A percentile compares a stretch with the other conserved stretches of the same genome.
These are phyloP conservation scores for Chalaropsis thielavioides DNA, from an alignment of 2,329 filamentous ascomycete genomes.

Conservation along the genomic window DNA sequence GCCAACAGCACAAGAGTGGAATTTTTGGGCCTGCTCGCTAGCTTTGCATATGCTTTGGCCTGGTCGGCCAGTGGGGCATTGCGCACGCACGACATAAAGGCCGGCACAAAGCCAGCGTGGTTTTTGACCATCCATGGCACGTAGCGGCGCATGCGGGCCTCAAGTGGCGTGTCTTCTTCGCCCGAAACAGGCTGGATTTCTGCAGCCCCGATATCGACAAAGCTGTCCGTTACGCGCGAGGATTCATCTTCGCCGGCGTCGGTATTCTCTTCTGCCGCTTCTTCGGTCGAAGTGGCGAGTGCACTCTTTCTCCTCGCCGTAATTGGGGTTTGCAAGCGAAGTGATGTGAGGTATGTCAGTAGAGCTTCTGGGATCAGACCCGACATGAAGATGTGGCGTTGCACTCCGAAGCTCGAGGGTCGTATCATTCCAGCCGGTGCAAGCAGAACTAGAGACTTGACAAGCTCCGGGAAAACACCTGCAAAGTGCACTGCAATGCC, in stretches of 20 bases:
- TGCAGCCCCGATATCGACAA: conserved; percentile 29
- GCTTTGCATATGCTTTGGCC: conserved; percentile 34
- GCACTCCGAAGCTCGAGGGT: conserved; percentile 36
- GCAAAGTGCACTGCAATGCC: conserved; percentile 64
- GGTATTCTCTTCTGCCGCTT: neutral
- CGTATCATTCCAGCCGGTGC: conserved; percentile 65
- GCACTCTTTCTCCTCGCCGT: conserved; percentile 25
- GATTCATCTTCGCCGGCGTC: conserved; percentile 11
- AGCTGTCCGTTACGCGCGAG: conserved; percentile 21
- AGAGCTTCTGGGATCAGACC: conserved; percentile 40
- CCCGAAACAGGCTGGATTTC: conserved; percentile 26
- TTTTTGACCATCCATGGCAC: conserved; percentile 44
- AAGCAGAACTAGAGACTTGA: conserved; percentile 58
- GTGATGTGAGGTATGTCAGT: conserved; percentile 34
- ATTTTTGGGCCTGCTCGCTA: conserved; percentile 30
- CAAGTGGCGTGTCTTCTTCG: conserved; percentile 26
- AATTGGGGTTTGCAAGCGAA: conserved; percentile 37
- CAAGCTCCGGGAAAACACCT: conserved; percentile 53
- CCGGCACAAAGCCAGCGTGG: conserved; percentile 43
- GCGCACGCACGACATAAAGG: conserved; percentile 44
- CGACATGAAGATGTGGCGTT: conserved; percentile 39
- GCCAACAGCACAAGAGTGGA: conserved; percentile 41
- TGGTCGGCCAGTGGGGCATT: conserved; percentile 40
- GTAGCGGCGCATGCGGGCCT: conserved; percentile 34
- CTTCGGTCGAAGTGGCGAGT: neutral